Evolutionary conservation across 495 filamentous ascomycete species (phyloP), one percentile per base, ranked within the genome.

Genomic region (Trichoderma virens): DNA sequence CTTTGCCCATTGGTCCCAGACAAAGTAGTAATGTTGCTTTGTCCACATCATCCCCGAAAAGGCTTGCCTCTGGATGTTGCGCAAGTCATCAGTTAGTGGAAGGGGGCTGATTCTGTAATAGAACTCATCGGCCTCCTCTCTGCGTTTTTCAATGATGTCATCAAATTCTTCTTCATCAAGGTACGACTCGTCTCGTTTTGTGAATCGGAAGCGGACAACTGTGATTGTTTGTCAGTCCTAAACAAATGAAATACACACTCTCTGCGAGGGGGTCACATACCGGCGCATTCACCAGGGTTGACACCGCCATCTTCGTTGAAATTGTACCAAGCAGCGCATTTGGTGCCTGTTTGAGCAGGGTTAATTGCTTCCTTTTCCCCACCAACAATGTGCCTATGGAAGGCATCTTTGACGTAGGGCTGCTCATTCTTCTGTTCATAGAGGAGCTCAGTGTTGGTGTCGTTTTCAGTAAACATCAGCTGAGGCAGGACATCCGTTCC

Each of bases 41-140:
- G 87, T 92, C 93, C 93, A 98, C 80, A 98, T 86, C 94, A 98
- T 97, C 47, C 93, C 93, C 0, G 91, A 83, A 62, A 97, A 89
- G 3, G 93, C 93, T 75, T 98, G 93, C 62, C 93, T 83, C 71
- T 98, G 93, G 68, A 98, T 93, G 75, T 94, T 97, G 51, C 93
- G 86, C 30, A 98, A 83, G 69, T 98, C 93, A 38, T 98, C 93
- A 11, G 89, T 84, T 90, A 98, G 95, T 2, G 93, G 93, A 41
- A 98, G 79, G 1, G 93, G 93, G 75, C 89, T 97, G 75, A 98
- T 91, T 47, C 88, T 86, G 70, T 85, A 94, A 78, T 93, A 98
- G 70, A 98, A 98, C 62, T 97, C 93, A 72, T 98, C 94, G 1
- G 93, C 94, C 67, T 98, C 93, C 18, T 87, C 85, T 62, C 81